Base-by-base conservation (phyloP, 768 basidiomycete species). In the Tylopilus plumbeoviolaceoides region DNA sequence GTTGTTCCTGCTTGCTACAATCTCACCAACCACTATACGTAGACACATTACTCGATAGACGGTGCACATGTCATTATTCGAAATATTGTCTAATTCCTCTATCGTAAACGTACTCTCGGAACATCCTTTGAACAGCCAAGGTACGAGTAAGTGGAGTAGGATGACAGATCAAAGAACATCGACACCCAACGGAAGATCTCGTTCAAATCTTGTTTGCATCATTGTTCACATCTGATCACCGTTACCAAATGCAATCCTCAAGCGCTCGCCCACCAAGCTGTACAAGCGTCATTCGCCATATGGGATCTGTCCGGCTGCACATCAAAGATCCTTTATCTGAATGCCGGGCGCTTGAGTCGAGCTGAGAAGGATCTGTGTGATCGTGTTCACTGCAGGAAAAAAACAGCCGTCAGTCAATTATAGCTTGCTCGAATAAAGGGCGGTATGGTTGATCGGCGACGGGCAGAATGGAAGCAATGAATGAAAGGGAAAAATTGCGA, bases 341-440 rank as follows among this genome's bases (percentile, higher is more conserved):
- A 97, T 94, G 15, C 89, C 88, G n/a, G 93, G 94, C 17, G 91
- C 91, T 60, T 87, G 86, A 27, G 80, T 81, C 23, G 92, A 89
- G 68, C 91, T 95, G 38, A 97, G 79, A 62, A 91, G 77, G 21
- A 94, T 87, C 59, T 83, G 84, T n/a, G 74, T 78, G 63, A 97
- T 90, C 9, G 83, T 75, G 35, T 85, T 91, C 47, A 83, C 89
- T 90, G 30, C 11, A 46, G 33, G 35, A n/a, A 36, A n/a, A 10
- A 38, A 11, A 44, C 38, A 17, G 33, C 44, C 45, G 28, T 67
- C 50, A 61, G 54, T 55, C 42, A 53, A 45, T 39, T 23, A 23
- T 23, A 23, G 23, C 5, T 23, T 23, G 2, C 23, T 23, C 23
- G 23, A 23, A 23, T 23, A 23, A 23, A 23, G 23, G 23, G 23